Evolutionary conservation across 2,329 filamentous ascomycete species (phyloP), one percentile per base, ranked within the genome.

Genomic region (Epichloe festucae): DNA sequence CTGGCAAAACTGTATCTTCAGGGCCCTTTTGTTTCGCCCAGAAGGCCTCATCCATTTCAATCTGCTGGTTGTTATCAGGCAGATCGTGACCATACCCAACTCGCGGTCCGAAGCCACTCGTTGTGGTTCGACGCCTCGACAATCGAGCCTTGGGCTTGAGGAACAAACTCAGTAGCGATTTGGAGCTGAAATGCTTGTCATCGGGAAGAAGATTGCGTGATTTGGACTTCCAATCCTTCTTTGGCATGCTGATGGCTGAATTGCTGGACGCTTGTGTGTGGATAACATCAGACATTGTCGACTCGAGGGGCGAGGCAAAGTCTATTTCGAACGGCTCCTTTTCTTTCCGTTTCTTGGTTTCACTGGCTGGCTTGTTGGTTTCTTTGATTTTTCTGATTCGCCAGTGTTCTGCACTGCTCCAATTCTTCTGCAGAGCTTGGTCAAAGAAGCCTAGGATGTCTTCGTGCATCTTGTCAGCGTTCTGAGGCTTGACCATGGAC

Each of bases 391-490:
- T 89, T 56, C 87, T 80, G 63, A 98, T 97, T 58, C 91, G 85
- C 93, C 93, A 98, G 68, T 98, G 93, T 66, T 97, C 93, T n/a
- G 93, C 91, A 47, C 89, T 94, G 5, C 86, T 85, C 91, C 93
- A 98, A 62, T 96, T 96, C 76, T 95, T 97, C 65, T 93, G 88
- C 43, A 97, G 72, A 2, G 91, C 90, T 62, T 95, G 89, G 66
- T 98, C 93, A 63, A 98, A 98, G 71, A 97, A 98, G 63, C 87
- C 86, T n/a, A 98, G 77, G 53, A 98, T 95, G 61, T 95, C 91
- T 59, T 97, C 89, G 63, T 96, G 89, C 65, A 85, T 71, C 62
- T 76, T 76, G 60, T 88, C 87, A 48, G 76, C 75, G 51, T 81
- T 81, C 48, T 70, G 67, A 3, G 75, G 71, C 59, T 85, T 85